Conservation (phyloP, 2,329 filamentous ascomycete species). For the Fusarium brevicatenulatum region DNA sequence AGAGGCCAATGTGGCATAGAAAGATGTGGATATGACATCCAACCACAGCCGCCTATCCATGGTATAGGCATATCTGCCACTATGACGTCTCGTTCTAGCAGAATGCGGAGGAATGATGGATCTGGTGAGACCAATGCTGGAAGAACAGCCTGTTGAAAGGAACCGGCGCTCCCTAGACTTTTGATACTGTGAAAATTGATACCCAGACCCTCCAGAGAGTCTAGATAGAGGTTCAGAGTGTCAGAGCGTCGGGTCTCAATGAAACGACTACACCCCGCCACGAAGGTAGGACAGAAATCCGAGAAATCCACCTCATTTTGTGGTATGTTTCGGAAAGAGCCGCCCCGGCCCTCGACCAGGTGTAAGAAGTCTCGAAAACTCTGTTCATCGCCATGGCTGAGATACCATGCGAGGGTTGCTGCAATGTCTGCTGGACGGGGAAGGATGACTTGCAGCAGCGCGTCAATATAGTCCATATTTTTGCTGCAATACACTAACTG, state of each 20-base stretch:
- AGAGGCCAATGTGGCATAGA: too few relatives aligned
- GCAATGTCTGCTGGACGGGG: background rate
- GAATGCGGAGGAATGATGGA: background rate
- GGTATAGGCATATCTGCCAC: too few relatives aligned
- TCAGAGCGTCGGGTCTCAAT: background rate
- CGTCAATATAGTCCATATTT: fast-evolving
- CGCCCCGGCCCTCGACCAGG: fast-evolving
- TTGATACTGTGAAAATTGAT: too few relatives aligned
- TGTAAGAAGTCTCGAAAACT: background rate
- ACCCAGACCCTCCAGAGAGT: fast-evolving
- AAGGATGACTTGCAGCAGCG: too few relatives aligned
- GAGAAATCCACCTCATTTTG: too few relatives aligned
- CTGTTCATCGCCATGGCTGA: too few relatives aligned
- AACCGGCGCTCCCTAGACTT: too few relatives aligned
- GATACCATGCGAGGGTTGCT: background rate
- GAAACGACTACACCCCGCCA: fast-evolving
- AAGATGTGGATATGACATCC: too few relatives aligned
- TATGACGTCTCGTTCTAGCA: background rate
- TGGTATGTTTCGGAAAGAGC: background rate
- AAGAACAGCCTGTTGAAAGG: background rate
- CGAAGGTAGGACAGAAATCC: background rate
- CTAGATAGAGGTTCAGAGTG: background rate
- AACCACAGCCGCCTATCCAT: too few relatives aligned
- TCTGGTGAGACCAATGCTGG: background rate
- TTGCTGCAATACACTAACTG: background rate